Base-by-base conservation (phyloP, 192 early-diverging fungal genomes). In the Coemansia sp. region DNA sequence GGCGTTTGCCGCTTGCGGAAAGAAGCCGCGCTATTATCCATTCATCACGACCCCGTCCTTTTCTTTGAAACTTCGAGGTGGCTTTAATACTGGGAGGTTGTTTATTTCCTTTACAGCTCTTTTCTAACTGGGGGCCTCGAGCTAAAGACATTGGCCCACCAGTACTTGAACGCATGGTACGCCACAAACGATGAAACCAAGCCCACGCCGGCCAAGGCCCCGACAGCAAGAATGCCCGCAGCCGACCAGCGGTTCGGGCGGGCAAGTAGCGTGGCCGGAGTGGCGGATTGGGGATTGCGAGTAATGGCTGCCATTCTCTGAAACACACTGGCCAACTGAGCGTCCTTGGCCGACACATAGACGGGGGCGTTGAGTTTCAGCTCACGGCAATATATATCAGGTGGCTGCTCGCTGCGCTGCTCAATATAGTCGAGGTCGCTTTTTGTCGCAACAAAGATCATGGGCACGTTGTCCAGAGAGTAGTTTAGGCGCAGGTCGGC, bases 371-470 rank as follows among this genome's bases (percentile, higher is more conserved):
- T 79, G 5, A 99, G 75, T 2, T 87, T 85, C 5, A 96, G 71
- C 29, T 80, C 78, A 12, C 93, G 79, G 51, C 96, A 99, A 59
- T 93, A 99, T 1, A 86, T 86, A 53, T 96, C 94, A 2, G 96
- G 96, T 38, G 90, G 91, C 21, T 85, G 66, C 11, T 90, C 91
- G 36, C 85, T 79, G 3, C 90, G 70, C 61, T 87, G 61, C 54
- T 75, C 39, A 0, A 96, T 93, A 19, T 89, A 68, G 59, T 98
- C 93, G 21, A 83, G 70, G 44, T 99, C 96, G 51, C 90, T 87
- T 49, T 97, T 95, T 27, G 94, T 94, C 1, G 94, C 92, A 28
- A 99, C 89, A 77, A 94, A 91, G 3, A 97, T 84, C 21, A 80
- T 78, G 2, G 96, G 94, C 34, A 94, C 55, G 55, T 83, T 73